These are phyloP conservation scores for Hibiscus syriacus DNA, from an alignment of 345 rosid species.

Conservation along the genomic window DNA sequence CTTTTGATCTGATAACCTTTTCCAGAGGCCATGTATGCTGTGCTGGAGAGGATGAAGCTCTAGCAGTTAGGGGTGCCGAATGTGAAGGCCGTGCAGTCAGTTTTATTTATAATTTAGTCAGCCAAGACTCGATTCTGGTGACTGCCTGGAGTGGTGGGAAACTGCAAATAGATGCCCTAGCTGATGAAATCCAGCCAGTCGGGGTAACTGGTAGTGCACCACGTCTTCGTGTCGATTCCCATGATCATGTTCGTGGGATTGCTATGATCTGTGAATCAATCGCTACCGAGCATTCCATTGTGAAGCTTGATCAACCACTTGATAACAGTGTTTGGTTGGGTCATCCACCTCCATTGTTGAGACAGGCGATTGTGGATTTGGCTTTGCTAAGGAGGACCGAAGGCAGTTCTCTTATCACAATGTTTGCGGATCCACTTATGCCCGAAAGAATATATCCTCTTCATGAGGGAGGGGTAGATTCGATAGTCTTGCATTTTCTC, in stretches of 20 bases:
- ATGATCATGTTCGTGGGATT: slow-evolving; percentile 47
- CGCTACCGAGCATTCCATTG: slow-evolving; percentile 32
- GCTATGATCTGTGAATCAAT: slow-evolving; percentile 92
- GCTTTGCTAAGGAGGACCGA: slow-evolving; percentile 58
- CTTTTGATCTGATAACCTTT: slow-evolving; percentile 1
- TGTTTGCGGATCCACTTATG: slow-evolving; percentile 67
- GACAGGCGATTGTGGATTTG: slow-evolving; percentile 86
- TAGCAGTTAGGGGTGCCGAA: slow-evolving; percentile 46
- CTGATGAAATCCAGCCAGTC: slow-evolving; percentile 95
- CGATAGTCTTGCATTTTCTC: slow-evolving; percentile 80
- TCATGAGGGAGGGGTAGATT: slow-evolving; percentile 82
- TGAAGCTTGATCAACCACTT: slow-evolving; percentile 49
- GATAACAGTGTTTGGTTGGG: slow-evolving; percentile 79
- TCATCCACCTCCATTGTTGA: slow-evolving; percentile 78
- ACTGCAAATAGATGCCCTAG: slow-evolving; percentile 84
- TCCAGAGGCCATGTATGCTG: slow-evolving; percentile 71
- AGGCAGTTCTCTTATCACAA: slow-evolving; percentile 37
- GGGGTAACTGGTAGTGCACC: slow-evolving; percentile 73
- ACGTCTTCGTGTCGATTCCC: slow-evolving; percentile 59
- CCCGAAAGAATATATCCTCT: slow-evolving; percentile 73
- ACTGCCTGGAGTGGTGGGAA: slow-evolving; percentile 98
- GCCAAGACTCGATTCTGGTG: slow-evolving; percentile 89
- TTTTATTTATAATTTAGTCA: slow-evolving; percentile 64
- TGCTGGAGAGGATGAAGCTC: slow-evolving; percentile 47
- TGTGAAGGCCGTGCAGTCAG: slow-evolving; percentile 81